A percentile compares a stretch with the other conserved stretches of the same genome.
phyloP scores from a whole-genome alignment of 306 rosid genomes.

The Fragaria nilgerrensis region DNA sequence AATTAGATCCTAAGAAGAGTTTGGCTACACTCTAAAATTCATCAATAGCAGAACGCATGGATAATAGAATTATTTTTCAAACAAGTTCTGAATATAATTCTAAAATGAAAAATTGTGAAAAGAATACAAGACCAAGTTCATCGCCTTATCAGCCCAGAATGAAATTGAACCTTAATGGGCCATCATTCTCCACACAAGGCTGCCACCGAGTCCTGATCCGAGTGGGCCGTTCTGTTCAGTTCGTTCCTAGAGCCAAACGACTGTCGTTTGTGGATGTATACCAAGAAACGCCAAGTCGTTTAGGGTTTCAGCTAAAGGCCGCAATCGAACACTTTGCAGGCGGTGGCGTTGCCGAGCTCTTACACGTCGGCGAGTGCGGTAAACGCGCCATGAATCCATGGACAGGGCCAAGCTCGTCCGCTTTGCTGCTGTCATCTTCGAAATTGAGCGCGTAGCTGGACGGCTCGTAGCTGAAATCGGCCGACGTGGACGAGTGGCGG shows the following conservation, averaged over 20 bases:
- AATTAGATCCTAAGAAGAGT: neutral
- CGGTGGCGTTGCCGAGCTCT: neutral
- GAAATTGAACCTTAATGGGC: neutral
- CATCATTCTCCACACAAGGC: neutral
- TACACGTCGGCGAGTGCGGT: neutral
- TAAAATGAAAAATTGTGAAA: neutral
- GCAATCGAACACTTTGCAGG: neutral
- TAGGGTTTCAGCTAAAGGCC: neutral
- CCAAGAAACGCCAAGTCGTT: neutral
- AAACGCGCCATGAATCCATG: slow-evolving; percentile 14
- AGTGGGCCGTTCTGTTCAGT: neutral
- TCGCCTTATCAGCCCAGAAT: neutral
- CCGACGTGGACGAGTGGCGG: slow-evolving; percentile 20
- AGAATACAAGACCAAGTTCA: neutral
- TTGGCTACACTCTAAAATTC: neutral
- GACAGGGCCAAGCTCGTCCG: slow-evolving; percentile 13
- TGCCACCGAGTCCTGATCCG: neutral
- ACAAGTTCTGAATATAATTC: neutral
- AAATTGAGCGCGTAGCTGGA: slow-evolving; percentile 44
- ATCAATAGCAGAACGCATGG: neutral
- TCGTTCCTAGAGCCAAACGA: too few relatives aligned
- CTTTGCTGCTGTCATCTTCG: slow-evolving; percentile 31
- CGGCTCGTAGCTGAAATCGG: slow-evolving; percentile 41
- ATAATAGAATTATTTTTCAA: neutral
- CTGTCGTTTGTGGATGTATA: neutral